Base-by-base conservation (phyloP, 805 yeast genomes). In the Saturnispora hagleri region DNA sequence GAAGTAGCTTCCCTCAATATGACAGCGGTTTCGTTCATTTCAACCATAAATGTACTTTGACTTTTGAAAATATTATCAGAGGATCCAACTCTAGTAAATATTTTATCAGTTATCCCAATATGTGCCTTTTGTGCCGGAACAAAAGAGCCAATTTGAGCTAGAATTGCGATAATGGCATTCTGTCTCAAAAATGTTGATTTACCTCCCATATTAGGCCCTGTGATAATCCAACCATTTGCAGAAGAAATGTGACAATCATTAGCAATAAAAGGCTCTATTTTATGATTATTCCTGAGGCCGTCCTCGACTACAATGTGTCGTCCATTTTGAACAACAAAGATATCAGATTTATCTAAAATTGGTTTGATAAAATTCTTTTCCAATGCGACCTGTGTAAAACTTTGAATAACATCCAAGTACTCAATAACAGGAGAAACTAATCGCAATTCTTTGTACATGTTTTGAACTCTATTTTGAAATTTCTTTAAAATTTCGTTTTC, bases 131-230 rank as follows among this genome's bases (percentile, higher is more conserved):
- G 68, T 46, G 89, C 86, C 2, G 95, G 91, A 13, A 86, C 79
- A 64, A 73, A 84, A 20, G 84, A 78, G 0, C 95, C 95, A 47
- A 84, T 77, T 62, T 86, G 95, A 0, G 86, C 81, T 69, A 86
- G 67, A 26, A 86, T 80, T 2, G 77, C 80, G 43, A 84, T 75
- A 4, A 85, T 62, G 0, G 90, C 93, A 58, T 84, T 80, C 51
- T 85, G 90, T 54, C 88, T 74, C 43, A 86, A 74, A 60, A 80
- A 84, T 1, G 89, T 83, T 5, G 89, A 83, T 61, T 86, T 86
- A 7, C 93, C 93, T 6, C 91, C 91, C 91, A 85, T 85, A 61
- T 88, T 88, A 0, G 96, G 96, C 0, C 96, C 96, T 0, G 95
- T 84, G n/a, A 88, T 79, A 17, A 88, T 73, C 72, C 86, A 76